phyloP scores from a whole-genome alignment of 2,329 filamentous ascomycete species.

The Chaetomiaceae sp. region DNA sequence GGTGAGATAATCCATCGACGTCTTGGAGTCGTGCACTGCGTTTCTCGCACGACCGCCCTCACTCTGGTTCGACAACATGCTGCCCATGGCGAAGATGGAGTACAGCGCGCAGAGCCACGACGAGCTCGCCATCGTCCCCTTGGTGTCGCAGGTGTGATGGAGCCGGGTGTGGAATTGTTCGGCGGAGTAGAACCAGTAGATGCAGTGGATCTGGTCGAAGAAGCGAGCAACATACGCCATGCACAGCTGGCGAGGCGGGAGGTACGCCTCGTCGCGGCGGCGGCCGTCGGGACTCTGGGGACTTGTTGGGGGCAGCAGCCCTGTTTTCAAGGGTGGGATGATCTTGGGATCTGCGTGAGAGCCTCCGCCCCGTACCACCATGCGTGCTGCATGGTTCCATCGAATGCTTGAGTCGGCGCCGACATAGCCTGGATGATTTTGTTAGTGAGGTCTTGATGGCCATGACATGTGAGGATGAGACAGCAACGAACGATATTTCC shows the following conservation, averaged over 20 bases:
- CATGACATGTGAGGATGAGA: background rate
- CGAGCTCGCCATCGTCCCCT: background rate
- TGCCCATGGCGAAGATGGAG: background rate
- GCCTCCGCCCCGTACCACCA: background rate
- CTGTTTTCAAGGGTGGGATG: background rate
- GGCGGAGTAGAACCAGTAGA: background rate
- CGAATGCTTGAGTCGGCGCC: background rate
- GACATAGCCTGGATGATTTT: background rate
- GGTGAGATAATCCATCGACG: background rate
- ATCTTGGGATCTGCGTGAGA: background rate
- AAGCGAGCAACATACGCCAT: background rate
- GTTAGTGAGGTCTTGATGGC: no score
- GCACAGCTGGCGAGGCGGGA: background rate
- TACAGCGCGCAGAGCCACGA: background rate
- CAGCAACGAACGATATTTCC: background rate
- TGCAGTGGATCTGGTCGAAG: background rate
- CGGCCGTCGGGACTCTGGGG: background rate
- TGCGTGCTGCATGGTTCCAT: background rate
- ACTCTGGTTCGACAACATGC: background rate
- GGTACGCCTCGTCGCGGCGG: background rate
- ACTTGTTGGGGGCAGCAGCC: background rate
- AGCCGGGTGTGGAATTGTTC: background rate
- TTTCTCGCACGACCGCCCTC: no score
- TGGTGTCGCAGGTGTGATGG: background rate
- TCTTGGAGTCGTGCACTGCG: background rate